These are phyloP conservation scores for Asterochloris sp. DNA, from an alignment of 139 green algal genomes.

Conservation along the genomic window DNA sequence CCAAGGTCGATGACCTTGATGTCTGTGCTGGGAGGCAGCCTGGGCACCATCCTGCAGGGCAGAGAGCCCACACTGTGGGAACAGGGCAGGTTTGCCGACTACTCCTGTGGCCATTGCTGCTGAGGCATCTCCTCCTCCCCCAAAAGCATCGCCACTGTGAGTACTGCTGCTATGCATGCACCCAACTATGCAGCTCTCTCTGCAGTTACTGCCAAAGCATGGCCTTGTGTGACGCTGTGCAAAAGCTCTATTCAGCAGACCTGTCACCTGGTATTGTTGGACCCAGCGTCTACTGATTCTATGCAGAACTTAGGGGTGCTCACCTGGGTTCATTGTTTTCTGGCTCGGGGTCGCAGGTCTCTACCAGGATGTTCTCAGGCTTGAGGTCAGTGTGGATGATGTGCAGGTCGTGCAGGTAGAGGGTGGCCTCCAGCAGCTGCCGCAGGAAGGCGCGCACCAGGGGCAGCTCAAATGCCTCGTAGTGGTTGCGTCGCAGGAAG, in stretches of 20 bases:
- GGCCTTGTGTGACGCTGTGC: too few species aligned
- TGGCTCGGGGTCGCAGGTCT: constrained; percentile 23
- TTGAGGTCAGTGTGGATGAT: constrained; percentile 99
- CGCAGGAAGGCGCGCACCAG: constrained; percentile 75
- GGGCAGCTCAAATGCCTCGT: constrained; percentile 82
- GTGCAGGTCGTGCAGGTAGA: constrained; percentile 86
- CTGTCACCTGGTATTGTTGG: constrained; percentile 38
- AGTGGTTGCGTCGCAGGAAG: constrained; percentile 90
- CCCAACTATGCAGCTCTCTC: too few species aligned
- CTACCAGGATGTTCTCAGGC: constrained; percentile 97
- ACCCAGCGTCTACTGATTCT: too few species aligned
- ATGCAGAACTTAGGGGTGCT: too few species aligned
- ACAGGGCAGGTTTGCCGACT: too few species aligned
- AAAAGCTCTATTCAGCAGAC: too few species aligned
- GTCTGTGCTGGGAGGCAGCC: constrained; percentile 54
- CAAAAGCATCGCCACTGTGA: too few species aligned
- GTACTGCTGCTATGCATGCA: too few species aligned
- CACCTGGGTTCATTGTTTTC: too few species aligned
- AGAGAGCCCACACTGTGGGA: neutral
- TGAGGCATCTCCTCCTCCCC: too few species aligned
- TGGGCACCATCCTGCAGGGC: constrained; percentile 29
- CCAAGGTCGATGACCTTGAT: constrained; percentile 97
- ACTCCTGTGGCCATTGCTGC: too few species aligned
- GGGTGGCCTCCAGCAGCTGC: constrained; percentile 78
- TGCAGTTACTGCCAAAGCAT: too few species aligned